These are phyloP conservation scores for Cutaneotrichosporon sp. DNA, from an alignment of 1,284 basidiomycete genomes.

Conservation along the genomic window DNA sequence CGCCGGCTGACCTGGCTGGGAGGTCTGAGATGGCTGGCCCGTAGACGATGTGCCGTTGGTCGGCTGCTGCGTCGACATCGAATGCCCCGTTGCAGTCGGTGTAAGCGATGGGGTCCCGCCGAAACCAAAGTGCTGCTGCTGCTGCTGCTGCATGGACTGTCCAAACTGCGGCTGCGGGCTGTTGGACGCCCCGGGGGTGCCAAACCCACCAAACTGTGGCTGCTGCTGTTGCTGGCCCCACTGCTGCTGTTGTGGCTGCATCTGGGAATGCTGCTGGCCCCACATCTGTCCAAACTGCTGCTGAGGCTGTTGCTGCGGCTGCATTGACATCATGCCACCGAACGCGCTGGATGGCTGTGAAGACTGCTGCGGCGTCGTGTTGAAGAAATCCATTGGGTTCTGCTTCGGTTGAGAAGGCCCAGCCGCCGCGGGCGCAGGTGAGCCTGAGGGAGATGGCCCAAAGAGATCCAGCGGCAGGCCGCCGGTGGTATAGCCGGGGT, in stretches of 20 bases:
- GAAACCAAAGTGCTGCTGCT: slow-evolving; percentile 14
- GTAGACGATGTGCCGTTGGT: slow-evolving; percentile 4
- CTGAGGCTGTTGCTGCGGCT: slow-evolving; percentile 2
- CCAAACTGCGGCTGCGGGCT: neutral
- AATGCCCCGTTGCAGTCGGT: slow-evolving; percentile 7
- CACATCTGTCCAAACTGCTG: neutral
- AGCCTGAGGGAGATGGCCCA: slow-evolving; percentile 35
- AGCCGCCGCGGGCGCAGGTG: slow-evolving; percentile 16
- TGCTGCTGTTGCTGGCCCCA: slow-evolving; percentile 4
- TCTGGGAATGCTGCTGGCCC: slow-evolving; percentile 1
- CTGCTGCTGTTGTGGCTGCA: slow-evolving; percentile 1
- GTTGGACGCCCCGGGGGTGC: neutral
- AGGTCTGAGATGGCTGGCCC: slow-evolving; percentile 9
- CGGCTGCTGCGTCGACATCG: slow-evolving; percentile 1
- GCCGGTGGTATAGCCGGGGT: slow-evolving; percentile 32
- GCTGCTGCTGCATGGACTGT: slow-evolving; percentile 11
- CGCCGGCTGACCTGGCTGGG: slow-evolving; percentile 18
- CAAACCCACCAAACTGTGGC: neutral
- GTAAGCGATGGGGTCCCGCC: slow-evolving; percentile 13
- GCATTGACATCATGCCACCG: slow-evolving; percentile 5
- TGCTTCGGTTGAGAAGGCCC: slow-evolving; percentile 15
- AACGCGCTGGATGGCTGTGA: slow-evolving; percentile 11
- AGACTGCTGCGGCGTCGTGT: slow-evolving; percentile 19
- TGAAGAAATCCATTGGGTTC: slow-evolving; percentile 47
- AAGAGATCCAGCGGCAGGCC: slow-evolving; percentile 49